Evolutionary conservation across 108 stramenopile species (phyloP).

Genomic region (Craspedostauros australis): DNA sequence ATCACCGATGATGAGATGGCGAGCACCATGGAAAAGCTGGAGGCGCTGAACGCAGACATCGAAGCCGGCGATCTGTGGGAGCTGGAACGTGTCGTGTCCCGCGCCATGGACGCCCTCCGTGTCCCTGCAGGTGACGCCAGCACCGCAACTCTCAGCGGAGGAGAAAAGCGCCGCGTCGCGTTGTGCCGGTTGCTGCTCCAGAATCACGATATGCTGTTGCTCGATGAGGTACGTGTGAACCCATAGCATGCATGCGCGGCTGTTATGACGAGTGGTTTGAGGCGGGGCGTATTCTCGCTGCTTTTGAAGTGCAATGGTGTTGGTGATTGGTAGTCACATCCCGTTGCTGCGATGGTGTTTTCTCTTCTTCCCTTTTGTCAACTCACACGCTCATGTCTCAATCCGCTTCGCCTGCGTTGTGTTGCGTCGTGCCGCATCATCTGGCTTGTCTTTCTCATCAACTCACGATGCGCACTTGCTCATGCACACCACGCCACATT

Average conservation of each 20-base stretch:
- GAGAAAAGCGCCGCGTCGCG: conserved; percentile 93
- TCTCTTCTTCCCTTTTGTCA: too few species aligned
- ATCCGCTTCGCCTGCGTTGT: too few species aligned
- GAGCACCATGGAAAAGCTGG: conserved; percentile 48
- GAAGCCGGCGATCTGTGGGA: conserved; percentile 88
- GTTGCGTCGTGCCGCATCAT: too few species aligned
- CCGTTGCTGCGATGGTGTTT: too few species aligned
- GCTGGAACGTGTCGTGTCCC: conserved; percentile 68
- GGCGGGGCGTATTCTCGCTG: not conserved
- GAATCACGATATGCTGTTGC: conserved; percentile 80
- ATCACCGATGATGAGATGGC: conserved; percentile 69
- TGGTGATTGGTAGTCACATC: too few species aligned
- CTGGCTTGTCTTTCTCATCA: too few species aligned
- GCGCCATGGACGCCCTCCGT: conserved; percentile 78
- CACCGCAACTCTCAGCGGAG: conserved; percentile 84
- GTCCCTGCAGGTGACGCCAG: conserved; percentile 76
- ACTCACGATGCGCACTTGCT: too few species aligned
- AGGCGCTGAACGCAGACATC: conserved; percentile 65
- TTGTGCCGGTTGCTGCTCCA: conserved; percentile 79
- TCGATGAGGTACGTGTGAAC: conserved; percentile 16
- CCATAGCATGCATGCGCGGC: not conserved
- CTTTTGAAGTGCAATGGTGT: too few species aligned
- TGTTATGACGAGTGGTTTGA: not conserved
- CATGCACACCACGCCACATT: too few species aligned
- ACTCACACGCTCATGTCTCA: too few species aligned